Percentiles rank a stretch among this genome's conserved stretches.
Evolutionary conservation across 176 grass and related monocot species (phyloP).

Genomic region (Ampelocalamus luodianensis): DNA sequence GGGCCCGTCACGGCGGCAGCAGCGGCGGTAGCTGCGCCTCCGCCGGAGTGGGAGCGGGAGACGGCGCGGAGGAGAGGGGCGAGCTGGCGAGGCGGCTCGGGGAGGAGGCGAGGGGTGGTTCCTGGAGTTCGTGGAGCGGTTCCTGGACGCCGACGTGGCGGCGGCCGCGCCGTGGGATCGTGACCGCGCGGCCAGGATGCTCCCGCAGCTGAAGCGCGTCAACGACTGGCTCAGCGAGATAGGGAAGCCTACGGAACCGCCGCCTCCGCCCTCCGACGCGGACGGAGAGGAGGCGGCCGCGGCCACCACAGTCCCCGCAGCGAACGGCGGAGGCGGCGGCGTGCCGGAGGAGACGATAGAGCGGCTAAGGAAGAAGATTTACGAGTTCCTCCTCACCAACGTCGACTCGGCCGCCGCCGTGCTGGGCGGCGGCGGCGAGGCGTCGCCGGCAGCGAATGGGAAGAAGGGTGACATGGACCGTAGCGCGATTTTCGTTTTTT

Average conservation of each 20-base stretch:
- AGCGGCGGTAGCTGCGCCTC: not conserved
- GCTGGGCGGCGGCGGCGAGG: constrained; percentile 58
- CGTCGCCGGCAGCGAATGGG: constrained; percentile 37
- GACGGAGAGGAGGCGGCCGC: constrained; percentile 19
- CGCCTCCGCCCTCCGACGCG: not conserved
- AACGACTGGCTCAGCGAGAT: constrained; percentile 93
- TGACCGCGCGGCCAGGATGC: constrained; percentile 75
- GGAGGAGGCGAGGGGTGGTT: constrained; percentile 80
- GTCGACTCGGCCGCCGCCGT: constrained; percentile 86
- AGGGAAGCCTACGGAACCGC: constrained; percentile 46
- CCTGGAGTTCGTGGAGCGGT: constrained; percentile 88
- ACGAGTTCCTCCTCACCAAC: constrained; percentile 84
- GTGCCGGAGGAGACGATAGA: constrained; percentile 78
- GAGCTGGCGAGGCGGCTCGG: constrained; percentile 68
- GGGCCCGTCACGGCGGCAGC: constrained; percentile 2
- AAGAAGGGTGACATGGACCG: constrained; percentile 43
- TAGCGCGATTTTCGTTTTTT: too few relatives aligned
- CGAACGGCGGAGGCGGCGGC: not conserved
- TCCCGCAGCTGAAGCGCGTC: constrained; percentile 88
- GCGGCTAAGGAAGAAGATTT: constrained; percentile 83
- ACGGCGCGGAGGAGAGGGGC: constrained; percentile 63
- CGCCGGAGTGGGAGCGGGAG: constrained; percentile 69
- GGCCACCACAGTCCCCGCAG: not conserved
- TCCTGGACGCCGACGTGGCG: constrained; percentile 76
- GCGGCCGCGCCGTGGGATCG: constrained; percentile 62